Conservation (phyloP, 306 rosid species). For the Acacia crassicarpa region DNA sequence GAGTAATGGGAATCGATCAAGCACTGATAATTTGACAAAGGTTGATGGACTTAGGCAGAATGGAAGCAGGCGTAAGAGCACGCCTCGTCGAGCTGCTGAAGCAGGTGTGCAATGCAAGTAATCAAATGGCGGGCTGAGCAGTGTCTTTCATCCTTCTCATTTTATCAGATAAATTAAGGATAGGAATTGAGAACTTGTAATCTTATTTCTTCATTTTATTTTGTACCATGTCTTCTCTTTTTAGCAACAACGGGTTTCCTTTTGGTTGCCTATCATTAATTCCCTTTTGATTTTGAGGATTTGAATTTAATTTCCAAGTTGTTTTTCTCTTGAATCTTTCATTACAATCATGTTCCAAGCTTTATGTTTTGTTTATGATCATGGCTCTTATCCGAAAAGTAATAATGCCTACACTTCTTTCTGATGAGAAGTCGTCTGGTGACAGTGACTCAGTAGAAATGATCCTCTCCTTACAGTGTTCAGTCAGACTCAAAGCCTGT, state of each 20-base stretch:
- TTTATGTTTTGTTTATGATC: not conserved
- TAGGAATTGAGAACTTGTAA: constrained; percentile 39
- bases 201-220: constrained; percentile 31
- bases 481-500: not conserved
- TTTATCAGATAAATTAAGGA: constrained; percentile 11
- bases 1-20: constrained; percentile 35
- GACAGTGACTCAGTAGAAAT: not conserved
- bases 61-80: constrained; percentile 77
- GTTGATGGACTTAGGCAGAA: constrained; percentile 56
- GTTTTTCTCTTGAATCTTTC: constrained; percentile 15
- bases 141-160: constrained; percentile 25
- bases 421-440: not conserved
- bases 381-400: not conserved
- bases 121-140: constrained; percentile 30
- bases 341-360: constrained; percentile 13
- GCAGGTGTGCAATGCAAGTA: constrained; percentile 75
- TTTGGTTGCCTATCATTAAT: constrained; percentile 25
- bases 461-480: not conserved
- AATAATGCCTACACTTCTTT: not conserved
- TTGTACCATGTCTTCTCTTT: constrained; percentile 31
- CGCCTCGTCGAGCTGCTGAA: constrained; percentile 82
- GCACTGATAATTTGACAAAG: constrained; percentile 31
- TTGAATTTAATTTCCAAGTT: not conserved
- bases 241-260: not conserved
- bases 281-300: constrained; percentile 38